Evolutionary conservation across 768 basidiomycete species (phyloP).

Genomic region (Goffeauzyma gilvescens): DNA sequence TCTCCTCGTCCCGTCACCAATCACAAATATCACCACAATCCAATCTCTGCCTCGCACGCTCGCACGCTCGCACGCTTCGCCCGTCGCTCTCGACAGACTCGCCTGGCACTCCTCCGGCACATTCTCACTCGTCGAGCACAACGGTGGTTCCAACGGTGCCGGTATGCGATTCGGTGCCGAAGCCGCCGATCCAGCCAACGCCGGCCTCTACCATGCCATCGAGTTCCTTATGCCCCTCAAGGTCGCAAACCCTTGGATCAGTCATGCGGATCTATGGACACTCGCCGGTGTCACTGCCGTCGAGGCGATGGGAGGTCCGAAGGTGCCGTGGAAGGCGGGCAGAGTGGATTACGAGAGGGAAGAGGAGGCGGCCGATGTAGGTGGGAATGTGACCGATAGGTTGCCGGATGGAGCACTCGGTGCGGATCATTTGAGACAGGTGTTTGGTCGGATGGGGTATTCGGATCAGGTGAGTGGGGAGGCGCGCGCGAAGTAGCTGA

Average conservation of each 20-base stretch:
- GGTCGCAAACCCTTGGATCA: conserved; percentile 31
- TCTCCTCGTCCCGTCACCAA: not conserved
- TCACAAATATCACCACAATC: not conserved
- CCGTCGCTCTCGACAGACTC: conserved; percentile 13
- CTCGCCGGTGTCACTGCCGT: conserved; percentile 31
- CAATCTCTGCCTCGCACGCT: not conserved
- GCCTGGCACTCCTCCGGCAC: conserved; percentile 33
- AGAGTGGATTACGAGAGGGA: conserved; percentile 28
- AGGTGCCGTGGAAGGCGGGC: conserved; percentile 31
- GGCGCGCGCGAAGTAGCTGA: no score
- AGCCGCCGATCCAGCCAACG: conserved; percentile 25
- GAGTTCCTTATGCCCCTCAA: conserved; percentile 31
- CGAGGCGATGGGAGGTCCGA: conserved; percentile 28
- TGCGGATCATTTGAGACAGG: conserved; percentile 28
- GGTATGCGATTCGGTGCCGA: conserved; percentile 29
- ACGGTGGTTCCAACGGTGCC: conserved; percentile 29
- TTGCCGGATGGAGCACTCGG: conserved; percentile 32
- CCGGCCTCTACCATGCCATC: conserved; percentile 30
- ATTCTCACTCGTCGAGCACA: conserved; percentile 28
- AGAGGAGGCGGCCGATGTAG: conserved; percentile 23
- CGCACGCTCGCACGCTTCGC: not conserved
- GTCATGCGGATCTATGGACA: conserved; percentile 29
- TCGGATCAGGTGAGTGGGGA: conserved; percentile 20
- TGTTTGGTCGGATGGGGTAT: conserved; percentile 32
- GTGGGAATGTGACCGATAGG: conserved; percentile 26